Evolutionary conservation across 2,329 filamentous ascomycete genomes (phyloP), one percentile per base, ranked within the genome.

Genomic region (Hypomyces rosellus): DNA sequence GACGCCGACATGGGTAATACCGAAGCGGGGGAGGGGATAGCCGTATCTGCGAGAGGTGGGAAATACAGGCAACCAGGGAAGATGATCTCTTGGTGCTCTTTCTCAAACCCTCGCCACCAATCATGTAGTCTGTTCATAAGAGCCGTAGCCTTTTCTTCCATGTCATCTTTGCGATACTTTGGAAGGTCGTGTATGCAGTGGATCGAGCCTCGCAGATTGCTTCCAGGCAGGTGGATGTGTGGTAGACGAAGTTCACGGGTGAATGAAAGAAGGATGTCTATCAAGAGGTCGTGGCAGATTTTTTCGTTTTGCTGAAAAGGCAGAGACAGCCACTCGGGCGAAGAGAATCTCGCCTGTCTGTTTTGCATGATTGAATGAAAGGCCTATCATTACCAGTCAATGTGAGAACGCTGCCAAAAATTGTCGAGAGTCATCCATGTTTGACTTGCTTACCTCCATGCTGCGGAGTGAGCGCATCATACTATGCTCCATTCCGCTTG

Each of bases 341-440:
- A 49, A 18, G 25, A 40, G 34, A 49, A 49, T 1, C 9, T 45
- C 25, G 48, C 48, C 33, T 34, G 13, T 49, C 48, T 22, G 22
- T 49, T 49, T 14, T 45, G 42, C 48, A 49, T 45, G 16, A 49
- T 49, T n/a, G 48, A 45, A 25, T 49, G 40, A 11, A 49, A 45
- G 14, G 48, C 48, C 48, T 49, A 34, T 30, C 9, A 30, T 8
- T 8, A 11, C 25, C 25, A 30, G 6, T 30, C 25, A 30, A 30
- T 30, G 9, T 30, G 25, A 30, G 25, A 30, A 30, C 9, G 25
- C 25, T 11, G 6, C 8, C 25, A 30, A 30, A 30, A 30, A 8
- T 30, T 11, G 25, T 30, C 9, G 9, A 30, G 3, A 2, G 41
- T 13, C 15, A 11, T 38, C 1, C 1, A 16, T 11, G 20, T 44